Evolutionary conservation across 192 early-diverging fungal genomes (phyloP).

Genomic region (Coemansia reversa): DNA sequence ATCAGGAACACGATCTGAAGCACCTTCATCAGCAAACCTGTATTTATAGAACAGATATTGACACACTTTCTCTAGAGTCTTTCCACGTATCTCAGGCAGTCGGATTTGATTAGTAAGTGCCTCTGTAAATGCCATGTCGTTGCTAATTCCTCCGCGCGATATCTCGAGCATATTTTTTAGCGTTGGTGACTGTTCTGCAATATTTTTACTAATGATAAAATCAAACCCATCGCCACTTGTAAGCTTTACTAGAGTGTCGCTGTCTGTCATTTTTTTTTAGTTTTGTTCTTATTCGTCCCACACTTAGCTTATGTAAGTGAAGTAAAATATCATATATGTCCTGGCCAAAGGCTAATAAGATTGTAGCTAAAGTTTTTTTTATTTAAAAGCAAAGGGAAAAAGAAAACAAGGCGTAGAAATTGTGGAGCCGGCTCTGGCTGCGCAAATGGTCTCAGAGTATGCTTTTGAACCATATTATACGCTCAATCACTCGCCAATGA

Average conservation of each 20-base stretch:
- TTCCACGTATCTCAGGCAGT: slow-evolving; percentile 91
- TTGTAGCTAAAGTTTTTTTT: too few species aligned
- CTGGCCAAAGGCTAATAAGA: too few species aligned
- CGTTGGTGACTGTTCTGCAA: slow-evolving; percentile 89
- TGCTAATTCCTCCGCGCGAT: slow-evolving; percentile 54
- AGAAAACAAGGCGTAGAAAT: too few species aligned
- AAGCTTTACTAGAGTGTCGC: slow-evolving; percentile 45
- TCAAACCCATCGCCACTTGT: slow-evolving; percentile 87
- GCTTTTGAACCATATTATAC: too few species aligned
- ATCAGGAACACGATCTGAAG: slow-evolving; percentile 63
- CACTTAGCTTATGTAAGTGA: too few species aligned
- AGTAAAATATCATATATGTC: too few species aligned
- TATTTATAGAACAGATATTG: slow-evolving; percentile 93
- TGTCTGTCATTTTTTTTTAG: too few species aligned
- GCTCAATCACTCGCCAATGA: too few species aligned
- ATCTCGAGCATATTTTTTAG: slow-evolving; percentile 93
- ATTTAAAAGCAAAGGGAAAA: too few species aligned
- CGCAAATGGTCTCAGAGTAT: too few species aligned
- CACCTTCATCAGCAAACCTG: slow-evolving; percentile 45
- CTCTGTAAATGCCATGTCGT: slow-evolving; percentile 76
- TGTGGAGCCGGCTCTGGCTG: too few species aligned
- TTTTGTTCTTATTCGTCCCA: too few species aligned
- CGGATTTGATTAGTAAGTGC: slow-evolving; percentile 81
- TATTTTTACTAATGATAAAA: slow-evolving; percentile 82
- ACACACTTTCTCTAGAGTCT: slow-evolving; percentile 91